A percentile compares a stretch with the other conserved stretches of the same genome.
Conservation (phyloP, 2,329 filamentous ascomycete genomes). For the Cytospora piceicola region DNA sequence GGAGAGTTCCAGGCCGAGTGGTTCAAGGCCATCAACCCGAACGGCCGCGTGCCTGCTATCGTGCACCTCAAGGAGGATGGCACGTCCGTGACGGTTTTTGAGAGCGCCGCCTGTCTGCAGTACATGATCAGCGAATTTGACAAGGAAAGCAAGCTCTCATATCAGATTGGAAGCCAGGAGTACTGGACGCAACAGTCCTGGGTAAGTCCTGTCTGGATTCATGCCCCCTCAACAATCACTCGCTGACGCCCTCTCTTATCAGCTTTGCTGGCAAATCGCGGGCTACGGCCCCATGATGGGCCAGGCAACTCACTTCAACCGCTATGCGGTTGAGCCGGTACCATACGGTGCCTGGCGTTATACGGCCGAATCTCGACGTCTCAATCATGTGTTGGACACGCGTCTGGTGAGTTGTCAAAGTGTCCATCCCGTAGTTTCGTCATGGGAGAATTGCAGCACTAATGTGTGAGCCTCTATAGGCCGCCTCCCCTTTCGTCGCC, state of each 20-base stretch:
- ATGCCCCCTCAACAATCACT: no score
- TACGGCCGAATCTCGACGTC: slow-evolving; percentile 31
- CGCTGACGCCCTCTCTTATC: neutral
- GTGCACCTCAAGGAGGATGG: slow-evolving; percentile 36
- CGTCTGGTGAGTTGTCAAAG: slow-evolving; percentile 31
- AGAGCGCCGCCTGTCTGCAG: slow-evolving; percentile 36
- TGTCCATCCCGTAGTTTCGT: accelerated
- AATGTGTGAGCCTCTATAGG: slow-evolving; percentile 20
- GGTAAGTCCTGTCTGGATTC: slow-evolving; percentile 12
- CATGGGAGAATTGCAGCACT: neutral
- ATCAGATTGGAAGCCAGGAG: slow-evolving; percentile 31
- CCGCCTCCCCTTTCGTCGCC: slow-evolving; percentile 29
- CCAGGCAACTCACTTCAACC: slow-evolving; percentile 33
- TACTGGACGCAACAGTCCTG: slow-evolving; percentile 36
- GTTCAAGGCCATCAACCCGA: slow-evolving; percentile 35
- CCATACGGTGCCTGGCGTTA: slow-evolving; percentile 33
- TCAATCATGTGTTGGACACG: slow-evolving; percentile 33
- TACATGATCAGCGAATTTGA: slow-evolving; percentile 36
- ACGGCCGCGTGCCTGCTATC: slow-evolving; percentile 35
- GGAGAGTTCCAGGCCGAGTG: slow-evolving; percentile 32
- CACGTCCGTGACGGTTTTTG: slow-evolving; percentile 34
- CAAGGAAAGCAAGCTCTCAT: slow-evolving; percentile 34
- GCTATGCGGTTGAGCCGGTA: slow-evolving; percentile 32
- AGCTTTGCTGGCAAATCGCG: slow-evolving; percentile 36
- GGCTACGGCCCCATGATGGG: slow-evolving; percentile 34